Conservation (phyloP, 495 filamentous ascomycete species). For the Neurospora sp. region DNA sequence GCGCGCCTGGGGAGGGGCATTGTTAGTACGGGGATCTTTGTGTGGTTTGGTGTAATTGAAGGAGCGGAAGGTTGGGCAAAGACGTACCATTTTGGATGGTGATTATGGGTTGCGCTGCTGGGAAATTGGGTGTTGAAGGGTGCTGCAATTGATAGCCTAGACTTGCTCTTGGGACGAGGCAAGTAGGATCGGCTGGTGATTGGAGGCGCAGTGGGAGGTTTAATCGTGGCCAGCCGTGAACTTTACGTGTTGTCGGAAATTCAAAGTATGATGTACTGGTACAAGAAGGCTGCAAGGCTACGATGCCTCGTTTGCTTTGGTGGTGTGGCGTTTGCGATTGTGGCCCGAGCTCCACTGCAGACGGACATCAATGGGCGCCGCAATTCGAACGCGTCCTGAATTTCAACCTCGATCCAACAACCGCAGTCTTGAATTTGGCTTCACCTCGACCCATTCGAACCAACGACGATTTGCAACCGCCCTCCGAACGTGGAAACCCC, state of each 20-base stretch:
- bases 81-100: conserved; percentile 21
- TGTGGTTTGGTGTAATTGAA: not conserved
- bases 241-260: not conserved
- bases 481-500: not conserved
- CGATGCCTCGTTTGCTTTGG: not conserved
- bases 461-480: no score
- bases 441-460: not conserved
- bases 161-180: not conserved
- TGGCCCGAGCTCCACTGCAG: not conserved
- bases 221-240: not conserved
- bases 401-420: not conserved
- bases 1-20: conserved; percentile 32
- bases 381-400: not conserved
- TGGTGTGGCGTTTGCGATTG: not conserved
- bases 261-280: not conserved
- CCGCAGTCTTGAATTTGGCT: no score
- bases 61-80: not conserved
- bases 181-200: not conserved
- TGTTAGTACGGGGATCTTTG: conserved; percentile 1
- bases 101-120: not conserved
- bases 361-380: not conserved
- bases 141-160: not conserved
- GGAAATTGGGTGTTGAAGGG: not conserved
- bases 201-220: not conserved
- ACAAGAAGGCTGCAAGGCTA: not conserved